phyloP scores from a whole-genome alignment of 345 rosid genomes.

The Euphorbia lathyris region DNA sequence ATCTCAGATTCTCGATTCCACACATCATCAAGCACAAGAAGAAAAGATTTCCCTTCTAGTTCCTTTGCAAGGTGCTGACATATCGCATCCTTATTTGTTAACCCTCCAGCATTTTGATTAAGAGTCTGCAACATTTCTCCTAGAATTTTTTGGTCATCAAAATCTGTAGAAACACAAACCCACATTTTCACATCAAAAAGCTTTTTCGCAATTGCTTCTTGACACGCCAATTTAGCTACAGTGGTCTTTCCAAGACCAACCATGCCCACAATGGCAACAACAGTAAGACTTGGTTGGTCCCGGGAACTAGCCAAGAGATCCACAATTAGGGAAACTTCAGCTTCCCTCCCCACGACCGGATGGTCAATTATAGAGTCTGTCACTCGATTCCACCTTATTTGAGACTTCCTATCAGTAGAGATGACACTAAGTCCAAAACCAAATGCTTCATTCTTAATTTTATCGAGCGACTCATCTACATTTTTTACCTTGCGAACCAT shows the following conservation, averaged over 20 bases:
- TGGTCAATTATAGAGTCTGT: background rate
- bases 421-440: background rate
- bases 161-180: conserved; percentile 18
- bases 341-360: background rate
- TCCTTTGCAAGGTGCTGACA: too few relatives aligned
- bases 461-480: background rate
- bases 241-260: conserved; percentile 27
- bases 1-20: conserved; percentile 7
- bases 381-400: background rate
- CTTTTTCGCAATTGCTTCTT: background rate
- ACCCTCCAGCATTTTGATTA: background rate
- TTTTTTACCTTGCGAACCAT: background rate
- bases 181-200: conserved; percentile 3
- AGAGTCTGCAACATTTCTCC: conserved; percentile 9
- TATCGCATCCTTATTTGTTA: too few relatives aligned
- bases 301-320: background rate
- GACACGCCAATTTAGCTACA: conserved; percentile 5
- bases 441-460: background rate
- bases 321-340: background rate
- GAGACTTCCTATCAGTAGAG: background rate
- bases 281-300: background rate
- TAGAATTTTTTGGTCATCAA: conserved; percentile 8
- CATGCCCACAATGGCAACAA: conserved; percentile 24
- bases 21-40: too few relatives aligned
- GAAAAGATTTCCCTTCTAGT: too few relatives aligned